Conservation (phyloP, 1,139 yeast genomes). For the Pichia sp. region DNA sequence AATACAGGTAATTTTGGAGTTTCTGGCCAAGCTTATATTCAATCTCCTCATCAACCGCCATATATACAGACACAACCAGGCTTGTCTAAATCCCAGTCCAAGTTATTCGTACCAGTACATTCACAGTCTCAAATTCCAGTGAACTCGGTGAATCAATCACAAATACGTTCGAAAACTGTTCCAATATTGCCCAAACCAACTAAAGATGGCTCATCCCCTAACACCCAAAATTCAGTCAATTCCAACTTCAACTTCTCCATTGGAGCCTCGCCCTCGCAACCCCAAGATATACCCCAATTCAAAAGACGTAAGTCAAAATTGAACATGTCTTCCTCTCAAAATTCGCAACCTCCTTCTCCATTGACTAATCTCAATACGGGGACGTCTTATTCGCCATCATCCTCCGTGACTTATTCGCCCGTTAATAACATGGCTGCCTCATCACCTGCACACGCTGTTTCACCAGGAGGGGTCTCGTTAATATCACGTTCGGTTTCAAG, state of each 20-base stretch:
- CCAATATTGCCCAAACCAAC: constrained; percentile 34
- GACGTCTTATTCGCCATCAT: constrained; percentile 17
- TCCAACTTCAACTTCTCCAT: constrained; percentile 17
- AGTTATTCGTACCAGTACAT: constrained; percentile 7
- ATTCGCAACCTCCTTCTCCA: constrained; percentile 19
- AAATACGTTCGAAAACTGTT: constrained; percentile 28
- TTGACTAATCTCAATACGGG: constrained; percentile 10
- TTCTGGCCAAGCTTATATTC: neutral
- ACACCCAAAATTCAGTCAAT: constrained; percentile 20
- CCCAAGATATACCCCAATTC: constrained; percentile 31
- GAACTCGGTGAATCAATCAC: neutral
- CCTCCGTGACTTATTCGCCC: constrained; percentile 18
- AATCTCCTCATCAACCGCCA: constrained; percentile 1
- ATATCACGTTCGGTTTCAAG: constrained; percentile 23
- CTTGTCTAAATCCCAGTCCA: constrained; percentile 1
- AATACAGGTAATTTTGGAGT: constrained; percentile 4
- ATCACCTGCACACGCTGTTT: constrained; percentile 21
- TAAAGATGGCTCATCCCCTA: constrained; percentile 20
- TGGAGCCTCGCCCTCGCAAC: constrained; percentile 26
- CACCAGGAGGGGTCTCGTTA: constrained; percentile 21
- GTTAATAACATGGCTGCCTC: constrained; percentile 5
- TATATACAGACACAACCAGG: constrained; percentile 11
- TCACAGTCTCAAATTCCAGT: constrained; percentile 3
- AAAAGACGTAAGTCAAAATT: constrained; percentile 30
- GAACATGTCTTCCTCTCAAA: constrained; percentile 17